A percentile compares a stretch with the other conserved stretches of the same genome.
Evolutionary conservation across 257 asterid genomes (phyloP).

Genomic region (Striga asiatica): DNA sequence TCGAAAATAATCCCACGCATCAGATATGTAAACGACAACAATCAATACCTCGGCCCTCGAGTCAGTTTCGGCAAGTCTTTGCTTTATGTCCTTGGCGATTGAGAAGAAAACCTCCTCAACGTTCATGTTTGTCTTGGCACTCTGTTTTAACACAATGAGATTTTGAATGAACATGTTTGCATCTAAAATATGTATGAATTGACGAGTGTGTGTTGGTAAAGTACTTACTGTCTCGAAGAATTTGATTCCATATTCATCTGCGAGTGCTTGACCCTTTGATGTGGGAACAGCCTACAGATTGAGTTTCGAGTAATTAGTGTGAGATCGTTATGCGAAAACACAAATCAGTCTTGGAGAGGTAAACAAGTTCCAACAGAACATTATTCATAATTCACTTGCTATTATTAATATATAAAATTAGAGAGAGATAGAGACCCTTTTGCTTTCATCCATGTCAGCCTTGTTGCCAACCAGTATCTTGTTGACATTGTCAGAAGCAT

Average conservation of each 20-base stretch:
- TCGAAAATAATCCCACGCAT: no score
- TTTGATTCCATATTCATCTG: constrained; percentile 76
- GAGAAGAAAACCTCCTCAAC: constrained; percentile 92
- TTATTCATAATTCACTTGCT: not conserved
- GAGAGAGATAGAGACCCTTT: constrained; percentile 34
- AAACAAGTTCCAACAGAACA: no score
- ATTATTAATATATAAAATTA: not conserved
- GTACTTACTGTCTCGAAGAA: constrained; percentile 69
- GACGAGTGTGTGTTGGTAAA: not conserved
- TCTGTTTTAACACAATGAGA: constrained; percentile 54
- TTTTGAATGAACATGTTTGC: no score
- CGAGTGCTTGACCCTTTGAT: constrained; percentile 55
- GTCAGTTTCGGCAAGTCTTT: constrained; percentile 73
- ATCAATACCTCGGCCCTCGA: constrained; percentile 70
- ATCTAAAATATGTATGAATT: not conserved
- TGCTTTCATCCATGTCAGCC: constrained; percentile 19
- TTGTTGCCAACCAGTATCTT: constrained; percentile 46
- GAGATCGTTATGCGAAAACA: no score
- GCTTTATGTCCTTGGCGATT: constrained; percentile 76
- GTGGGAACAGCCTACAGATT: constrained; percentile 38
- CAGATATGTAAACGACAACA: no score
- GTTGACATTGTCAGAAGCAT: constrained; percentile 53
- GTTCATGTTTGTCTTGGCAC: constrained; percentile 76
- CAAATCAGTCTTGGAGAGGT: no score
- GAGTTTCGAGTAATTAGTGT: no score